Evolutionary conservation across 2,329 filamentous ascomycete genomes (phyloP), one percentile per base, ranked within the genome.

Genomic region (Teratosphaeria pseudoeucalypti): DNA sequence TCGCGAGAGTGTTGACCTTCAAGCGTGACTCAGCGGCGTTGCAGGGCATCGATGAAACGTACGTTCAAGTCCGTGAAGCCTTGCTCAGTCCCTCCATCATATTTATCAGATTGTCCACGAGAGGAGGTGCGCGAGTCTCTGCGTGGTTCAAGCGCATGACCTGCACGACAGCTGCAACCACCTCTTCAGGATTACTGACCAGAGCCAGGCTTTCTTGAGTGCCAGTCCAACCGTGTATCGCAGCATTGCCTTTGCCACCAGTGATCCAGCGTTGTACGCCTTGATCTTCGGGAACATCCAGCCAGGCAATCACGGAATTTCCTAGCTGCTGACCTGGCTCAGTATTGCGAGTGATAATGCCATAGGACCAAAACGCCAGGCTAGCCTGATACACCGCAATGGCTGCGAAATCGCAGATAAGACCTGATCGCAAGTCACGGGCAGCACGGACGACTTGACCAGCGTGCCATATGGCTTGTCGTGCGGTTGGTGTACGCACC

Each of bases 311-410:
- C 0, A 85, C 74, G 2, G 71, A 67, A 12, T 69, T 69, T 32
- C 55, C 63, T 3, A 56, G 52, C 54, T 78, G 73, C 23, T 74
- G 77, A 6, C 85, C 77, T 0, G 65, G 66, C 52, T 71, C 70
- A 9, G 66, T 68, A 1, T 67, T 63, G 29, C 73, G 72, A 14
- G 72, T 74, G 57, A 78, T 71, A 55, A 89, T 81, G 0, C 85
- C 85, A 64, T 86, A 88, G 0, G 82, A 81, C 88, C 88, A 90
- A 49, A 90, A 75, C 0, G 83, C 82, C 4, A 90, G 75, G 12
- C 81, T 79, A 3, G 85, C 85, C 68, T 89, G 86, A 67, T 89
- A 87, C 0, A 89, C 79, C 0, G 82, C 84, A 6, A 89, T 82
- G 0, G 86, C 85, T 62, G 84, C 82, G 68, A 89, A 89, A 62